Evolutionary conservation across 192 early-diverging fungal species (phyloP).

Genomic region (Lunasporangiospora selenospora): DNA sequence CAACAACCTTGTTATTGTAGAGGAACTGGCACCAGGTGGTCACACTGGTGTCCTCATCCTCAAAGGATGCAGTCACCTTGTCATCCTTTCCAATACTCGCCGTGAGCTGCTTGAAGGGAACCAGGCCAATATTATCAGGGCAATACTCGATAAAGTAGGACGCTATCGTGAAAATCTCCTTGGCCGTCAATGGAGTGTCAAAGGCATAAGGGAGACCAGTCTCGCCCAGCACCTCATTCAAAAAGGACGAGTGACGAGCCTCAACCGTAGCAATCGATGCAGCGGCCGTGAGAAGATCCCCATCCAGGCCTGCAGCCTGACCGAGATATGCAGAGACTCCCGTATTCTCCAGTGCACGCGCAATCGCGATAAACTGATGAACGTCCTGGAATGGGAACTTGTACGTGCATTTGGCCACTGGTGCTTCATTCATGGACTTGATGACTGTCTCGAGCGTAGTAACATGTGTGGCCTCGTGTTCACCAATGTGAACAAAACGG

Average conservation of each 20-base stretch:
- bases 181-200: slow-evolving; percentile 54
- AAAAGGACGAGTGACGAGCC: slow-evolving; percentile 57
- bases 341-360: slow-evolving; percentile 54
- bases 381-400: slow-evolving; percentile 44
- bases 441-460: slow-evolving; percentile 1
- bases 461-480: slow-evolving; percentile 26
- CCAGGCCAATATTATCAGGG: slow-evolving; percentile 34
- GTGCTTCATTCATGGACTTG: background rate
- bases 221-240: slow-evolving; percentile 42
- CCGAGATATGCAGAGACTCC: slow-evolving; percentile 63
- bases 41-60: background rate
- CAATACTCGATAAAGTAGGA: slow-evolving; percentile 54
- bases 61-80: background rate
- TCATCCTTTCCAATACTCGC: background rate
- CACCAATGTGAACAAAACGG: slow-evolving; percentile 9
- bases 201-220: slow-evolving; percentile 47
- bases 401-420: slow-evolving; percentile 16
- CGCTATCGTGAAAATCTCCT: slow-evolving; percentile 54
- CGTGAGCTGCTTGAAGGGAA: slow-evolving; percentile 11
- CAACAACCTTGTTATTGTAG: slow-evolving; percentile 10
- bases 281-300: slow-evolving; percentile 48
- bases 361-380: slow-evolving; percentile 48
- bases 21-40: slow-evolving; percentile 28
- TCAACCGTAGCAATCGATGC: slow-evolving; percentile 62
- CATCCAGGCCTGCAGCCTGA: slow-evolving; percentile 45